These are phyloP conservation scores for Quercus cerris DNA, from an alignment of 306 rosid species.

Conservation along the genomic window DNA sequence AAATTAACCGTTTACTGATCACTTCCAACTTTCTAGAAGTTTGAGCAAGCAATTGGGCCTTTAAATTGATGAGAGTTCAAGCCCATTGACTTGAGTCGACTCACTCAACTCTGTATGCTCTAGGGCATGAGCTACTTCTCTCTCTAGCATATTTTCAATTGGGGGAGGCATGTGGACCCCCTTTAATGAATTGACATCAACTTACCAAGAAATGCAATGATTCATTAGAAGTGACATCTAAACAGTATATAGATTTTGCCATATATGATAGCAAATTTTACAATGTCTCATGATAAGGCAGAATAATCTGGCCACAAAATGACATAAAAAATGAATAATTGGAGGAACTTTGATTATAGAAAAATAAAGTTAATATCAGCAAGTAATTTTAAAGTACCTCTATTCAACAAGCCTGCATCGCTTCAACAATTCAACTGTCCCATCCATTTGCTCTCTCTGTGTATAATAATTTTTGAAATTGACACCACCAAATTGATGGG, in stretches of 20 bases:
- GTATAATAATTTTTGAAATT: neutral
- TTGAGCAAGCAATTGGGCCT: no score
- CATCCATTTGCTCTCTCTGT: neutral
- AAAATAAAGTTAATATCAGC: neutral
- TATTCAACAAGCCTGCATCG: neutral
- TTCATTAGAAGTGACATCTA: neutral
- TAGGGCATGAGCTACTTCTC: no score
- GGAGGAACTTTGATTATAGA: neutral
- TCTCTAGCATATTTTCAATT: no score
- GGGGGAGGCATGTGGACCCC: neutral
- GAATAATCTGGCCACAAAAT: neutral
- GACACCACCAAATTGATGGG: neutral
- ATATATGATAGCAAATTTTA: neutral
- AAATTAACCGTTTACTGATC: no score
- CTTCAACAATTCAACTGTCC: neutral
- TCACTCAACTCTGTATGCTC: no score
- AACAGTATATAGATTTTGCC: neutral
- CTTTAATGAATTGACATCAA: neutral
- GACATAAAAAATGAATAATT: neutral
- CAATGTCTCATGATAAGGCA: neutral
- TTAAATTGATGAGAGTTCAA: no score
- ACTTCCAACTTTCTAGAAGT: no score
- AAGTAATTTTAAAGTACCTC: neutral
- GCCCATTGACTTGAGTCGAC: no score
- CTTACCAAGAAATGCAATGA: neutral